Base-by-base conservation (phyloP, 495 filamentous ascomycete species). In the Geopyxis carbonaria region DNA sequence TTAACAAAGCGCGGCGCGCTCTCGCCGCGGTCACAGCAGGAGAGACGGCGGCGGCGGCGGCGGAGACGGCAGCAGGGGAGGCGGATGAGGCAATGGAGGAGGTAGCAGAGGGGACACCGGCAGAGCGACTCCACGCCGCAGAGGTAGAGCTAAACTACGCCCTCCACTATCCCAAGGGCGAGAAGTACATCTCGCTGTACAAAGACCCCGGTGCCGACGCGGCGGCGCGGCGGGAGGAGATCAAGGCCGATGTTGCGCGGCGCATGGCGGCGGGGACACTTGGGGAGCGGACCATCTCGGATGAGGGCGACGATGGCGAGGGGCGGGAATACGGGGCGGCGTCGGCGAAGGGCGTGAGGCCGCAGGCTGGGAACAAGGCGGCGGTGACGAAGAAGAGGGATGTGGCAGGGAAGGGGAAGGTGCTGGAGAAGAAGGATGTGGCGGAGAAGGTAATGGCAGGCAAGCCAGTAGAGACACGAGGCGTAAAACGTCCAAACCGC, bases 121-220 rank as follows among this genome's bases (percentile, higher is more conserved):
- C n/a, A n/a, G n/a, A n/a, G n/a, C n/a, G n/a, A n/a, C n/a, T 93
- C 22, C 76, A 85, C 45, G 59, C 60, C 10, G 76, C 78, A 4
- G 69, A 78, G 42, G 72, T 94, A 11, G 84, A 93, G 51, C 59
- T 87, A 40, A 82, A 86, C 52, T 97, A 97, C 51, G 73, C 82
- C 0, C 68, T 77, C 31, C 85, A 80, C 60, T 84, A 72, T 51
- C 89, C 89, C 4, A 70, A 83, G 28, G 65, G 69, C 42, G 73
- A 82, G 51, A 72, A 74, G 45, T 97, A 97, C 60, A 61, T 79
- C 40, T 73, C 80, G 14, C 61, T 95, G 4, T 94, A 80, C 50
- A 65, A 61, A 28, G 57, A 59, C 24, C 57, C 53, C 7, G 38
- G 46, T 6, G 44, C 57, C 25, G 35, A 43, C 19, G 45, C 46